A percentile compares a stretch with the other conserved stretches of the same genome.
Conservation (phyloP, 2,329 filamentous ascomycete species). For the Penicillium sp. region DNA sequence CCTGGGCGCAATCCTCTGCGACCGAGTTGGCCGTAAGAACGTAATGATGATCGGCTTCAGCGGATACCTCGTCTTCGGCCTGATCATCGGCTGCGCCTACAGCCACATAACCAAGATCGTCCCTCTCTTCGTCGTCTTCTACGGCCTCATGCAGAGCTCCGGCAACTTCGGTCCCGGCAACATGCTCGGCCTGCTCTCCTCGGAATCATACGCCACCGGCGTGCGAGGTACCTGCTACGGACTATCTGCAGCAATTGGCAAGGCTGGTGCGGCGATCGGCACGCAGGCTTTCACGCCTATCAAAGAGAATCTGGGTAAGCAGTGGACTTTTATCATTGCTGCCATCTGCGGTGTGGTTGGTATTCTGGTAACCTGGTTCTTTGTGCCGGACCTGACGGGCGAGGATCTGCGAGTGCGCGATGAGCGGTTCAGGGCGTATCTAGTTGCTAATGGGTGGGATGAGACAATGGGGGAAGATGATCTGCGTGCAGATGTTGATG, state of each 20-base stretch:
- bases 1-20: conserved; percentile 50
- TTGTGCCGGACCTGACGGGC: conserved; percentile 47
- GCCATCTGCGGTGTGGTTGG: conserved; percentile 52
- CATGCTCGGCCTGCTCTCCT: conserved; percentile 52
- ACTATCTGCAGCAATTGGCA: conserved; percentile 52
- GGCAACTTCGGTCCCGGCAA: conserved; percentile 53
- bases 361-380: conserved; percentile 49
- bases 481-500: conserved; percentile 34
- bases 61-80: conserved; percentile 52
- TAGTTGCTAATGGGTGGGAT: conserved; percentile 48
- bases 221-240: conserved; percentile 54
- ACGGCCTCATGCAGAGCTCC: conserved; percentile 52
- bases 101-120: conserved; percentile 50
- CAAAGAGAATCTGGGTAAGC: conserved; percentile 46
- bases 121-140: conserved; percentile 53
- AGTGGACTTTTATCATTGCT: conserved; percentile 54
- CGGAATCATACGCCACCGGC: conserved; percentile 54
- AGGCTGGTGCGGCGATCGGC: conserved; percentile 52
- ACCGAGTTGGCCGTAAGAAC: conserved; percentile 50
- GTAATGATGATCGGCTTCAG: conserved; percentile 53
- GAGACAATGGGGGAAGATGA: conserved; percentile 48
- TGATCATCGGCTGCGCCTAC: conserved; percentile 53
- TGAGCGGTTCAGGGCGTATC: conserved; percentile 46
- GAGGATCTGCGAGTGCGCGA: conserved; percentile 47
- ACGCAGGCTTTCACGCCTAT: conserved; percentile 53